Base-by-base conservation (phyloP, 148 eudicot species). In the Chenopodium quinoa region DNA sequence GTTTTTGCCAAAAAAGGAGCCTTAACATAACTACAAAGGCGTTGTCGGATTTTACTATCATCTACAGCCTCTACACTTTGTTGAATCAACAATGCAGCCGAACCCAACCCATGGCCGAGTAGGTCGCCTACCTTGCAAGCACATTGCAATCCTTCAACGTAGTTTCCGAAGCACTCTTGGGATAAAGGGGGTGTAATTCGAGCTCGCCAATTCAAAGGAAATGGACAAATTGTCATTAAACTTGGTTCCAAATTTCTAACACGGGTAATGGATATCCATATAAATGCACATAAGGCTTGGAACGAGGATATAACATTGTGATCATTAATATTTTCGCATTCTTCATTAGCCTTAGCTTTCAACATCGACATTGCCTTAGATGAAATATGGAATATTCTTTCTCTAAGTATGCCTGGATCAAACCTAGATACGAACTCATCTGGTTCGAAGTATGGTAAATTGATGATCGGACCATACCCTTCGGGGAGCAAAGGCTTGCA, bases 111-210 rank as follows among this genome's bases (percentile, higher is more conserved):
- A 17, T 79, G 81, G 3, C 92, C 80, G 23, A 92, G 54, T 1
- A 94, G 58, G 64, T 92, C 97, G 3, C 88, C 91, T 58, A 54
- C 79, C 23, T 48, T 65, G 20, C 74, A 66, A n/a, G 17, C 8
- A 0, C 54, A 88, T 7, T 74, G 77, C 29, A 88, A 91, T 1
- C 66, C 73, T 11, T 85, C 83, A 17, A 91, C 85, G 62, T 91
- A 86, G 77, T 92, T 92, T 1, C 98, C 94, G 64, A 94, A 91
- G 76, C 88, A 87, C 22, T 85, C 37, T 11, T 90, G 87, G 25
- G 90, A 86, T 0, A 94, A 75, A 27, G 76, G 80, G 1, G 97
- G 94, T 46, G 85, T 88, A 0, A 91, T 75, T 31, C 94, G 75
- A 80, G 90, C 84, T 29, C 98, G 85, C 58, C 90, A 85, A 71